Base-by-base conservation (phyloP, 179 eudicot genomes). In the Carnegiea gigantea region DNA sequence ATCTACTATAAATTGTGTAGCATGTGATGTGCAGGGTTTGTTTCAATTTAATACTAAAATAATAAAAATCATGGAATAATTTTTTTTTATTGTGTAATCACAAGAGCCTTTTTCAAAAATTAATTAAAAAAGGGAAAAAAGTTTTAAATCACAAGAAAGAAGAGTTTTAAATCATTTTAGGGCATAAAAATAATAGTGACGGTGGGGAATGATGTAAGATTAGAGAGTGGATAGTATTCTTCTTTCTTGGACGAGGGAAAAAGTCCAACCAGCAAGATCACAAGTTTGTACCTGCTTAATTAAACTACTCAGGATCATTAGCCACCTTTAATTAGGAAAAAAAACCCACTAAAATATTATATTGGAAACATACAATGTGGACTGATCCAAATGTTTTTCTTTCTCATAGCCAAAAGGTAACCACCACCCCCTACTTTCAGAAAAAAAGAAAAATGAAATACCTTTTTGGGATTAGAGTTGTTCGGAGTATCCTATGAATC, bases 1-100 rank as follows among this genome's bases (percentile, higher is more conserved):
- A 82, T 82, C 84, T 48, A 82, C 76, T 80, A 68, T 76, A 70
- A 82, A 82, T 82, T 70, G 76, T 33, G 77, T 67, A 62, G 73
- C 84, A 82, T 82, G 84, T 82, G 80, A 77, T 68, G 51, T 33
- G 6, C 62, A 57, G 75, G 64, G 40, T 68, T 46, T 9, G 11
- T 46, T 48, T 48, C 73, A 73, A 24, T 70, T 70, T 11, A 15
- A 28, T 9, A 21, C 20, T 40, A 44, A 73, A 44, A n/a, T 73
- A 44, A 21, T 46, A 4, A 1, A 8, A 73, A 23, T 73, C n/a
- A 23, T 44, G 2, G 8, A 23, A 4, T 38, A 73, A 73, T 44
- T n/a, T 67, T 67, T 67, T 26, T 67, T 14, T 33, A 1, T 33
- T 33, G 6, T 62, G 28, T 6, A 67, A 1, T 28, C 72, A 67